Evolutionary conservation across 164 flowering plant species (phyloP).

Genomic region (Protea cynaroides): DNA sequence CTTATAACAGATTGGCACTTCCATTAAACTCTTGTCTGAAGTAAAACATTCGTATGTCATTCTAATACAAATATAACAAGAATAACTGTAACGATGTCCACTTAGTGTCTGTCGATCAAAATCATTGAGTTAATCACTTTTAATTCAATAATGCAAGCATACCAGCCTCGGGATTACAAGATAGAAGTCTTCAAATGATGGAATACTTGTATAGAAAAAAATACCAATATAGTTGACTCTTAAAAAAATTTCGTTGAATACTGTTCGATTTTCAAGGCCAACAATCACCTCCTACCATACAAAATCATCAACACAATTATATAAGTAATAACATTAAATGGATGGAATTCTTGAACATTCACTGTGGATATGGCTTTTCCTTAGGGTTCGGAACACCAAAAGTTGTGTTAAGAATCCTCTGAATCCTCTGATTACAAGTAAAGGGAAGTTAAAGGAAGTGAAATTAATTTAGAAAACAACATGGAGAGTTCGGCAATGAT

Average conservation of each 20-base stretch:
- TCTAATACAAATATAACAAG: too few species aligned
- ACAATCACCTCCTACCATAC: conserved; percentile 68
- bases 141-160: conserved; percentile 18
- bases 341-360: not conserved
- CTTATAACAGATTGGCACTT: too few species aligned
- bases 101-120: too few species aligned
- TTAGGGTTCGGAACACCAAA: too few species aligned
- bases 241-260: conserved; percentile 52
- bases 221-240: conserved; percentile 84
- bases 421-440: not conserved
- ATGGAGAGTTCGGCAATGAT: too few species aligned
- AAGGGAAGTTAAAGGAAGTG: not conserved
- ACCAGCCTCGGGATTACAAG: conserved; percentile 93
- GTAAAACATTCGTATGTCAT: too few species aligned
- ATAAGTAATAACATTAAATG: not conserved
- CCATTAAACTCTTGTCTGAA: too few species aligned
- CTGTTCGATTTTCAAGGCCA: conserved; percentile 84
- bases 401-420: too few species aligned
- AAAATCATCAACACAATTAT: conserved; percentile 2
- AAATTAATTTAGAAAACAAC: not conserved
- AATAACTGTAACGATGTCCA: too few species aligned
- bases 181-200: conserved; percentile 84
- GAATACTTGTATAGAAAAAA: conserved; percentile 75
- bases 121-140: not conserved
- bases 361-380: too few species aligned